Evolutionary conservation across 75 land plant genomes (phyloP).

Genomic region (Pinus albicaulis): DNA sequence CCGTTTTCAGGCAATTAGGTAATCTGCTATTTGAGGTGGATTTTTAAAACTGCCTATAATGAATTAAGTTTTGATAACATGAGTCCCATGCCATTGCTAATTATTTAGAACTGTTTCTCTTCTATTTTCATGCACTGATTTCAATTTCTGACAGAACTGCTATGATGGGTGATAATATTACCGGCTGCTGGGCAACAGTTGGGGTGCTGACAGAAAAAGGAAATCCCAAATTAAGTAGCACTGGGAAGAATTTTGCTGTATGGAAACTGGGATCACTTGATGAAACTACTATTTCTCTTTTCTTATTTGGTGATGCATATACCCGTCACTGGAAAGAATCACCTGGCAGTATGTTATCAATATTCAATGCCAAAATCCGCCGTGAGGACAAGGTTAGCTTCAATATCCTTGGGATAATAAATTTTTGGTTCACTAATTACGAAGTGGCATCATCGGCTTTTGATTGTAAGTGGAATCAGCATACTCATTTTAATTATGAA

Average conservation of each 20-base stretch:
- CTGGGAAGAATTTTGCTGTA: slow-evolving; percentile 68
- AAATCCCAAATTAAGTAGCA: slow-evolving; percentile 59
- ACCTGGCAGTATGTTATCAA: slow-evolving; percentile 54
- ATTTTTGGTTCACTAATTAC: neutral
- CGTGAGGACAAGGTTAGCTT: slow-evolving; percentile 48
- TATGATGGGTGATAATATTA: slow-evolving; percentile 31
- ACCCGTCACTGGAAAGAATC: slow-evolving; percentile 44
- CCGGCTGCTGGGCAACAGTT: slow-evolving; percentile 77
- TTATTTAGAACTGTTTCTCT: neutral
- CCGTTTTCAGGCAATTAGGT: slow-evolving; percentile 71
- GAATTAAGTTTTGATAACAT: no score
- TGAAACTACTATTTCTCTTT: slow-evolving; percentile 51
- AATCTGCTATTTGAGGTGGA: neutral
- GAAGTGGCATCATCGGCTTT: neutral
- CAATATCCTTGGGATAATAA: slow-evolving; percentile 6
- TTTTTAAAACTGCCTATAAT: neutral
- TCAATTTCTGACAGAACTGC: slow-evolving; percentile 27
- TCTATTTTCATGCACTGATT: neutral
- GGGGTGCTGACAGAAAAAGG: slow-evolving; percentile 87
- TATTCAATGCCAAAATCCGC: slow-evolving; percentile 67
- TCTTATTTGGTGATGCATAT: slow-evolving; percentile 93
- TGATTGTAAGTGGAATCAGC: neutral
- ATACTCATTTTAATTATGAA: neutral
- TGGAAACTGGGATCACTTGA: slow-evolving; percentile 86
- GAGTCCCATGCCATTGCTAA: no score